Base-by-base conservation (phyloP, 2,329 filamentous ascomycete genomes). In the Macroventuria anomochaeta region DNA sequence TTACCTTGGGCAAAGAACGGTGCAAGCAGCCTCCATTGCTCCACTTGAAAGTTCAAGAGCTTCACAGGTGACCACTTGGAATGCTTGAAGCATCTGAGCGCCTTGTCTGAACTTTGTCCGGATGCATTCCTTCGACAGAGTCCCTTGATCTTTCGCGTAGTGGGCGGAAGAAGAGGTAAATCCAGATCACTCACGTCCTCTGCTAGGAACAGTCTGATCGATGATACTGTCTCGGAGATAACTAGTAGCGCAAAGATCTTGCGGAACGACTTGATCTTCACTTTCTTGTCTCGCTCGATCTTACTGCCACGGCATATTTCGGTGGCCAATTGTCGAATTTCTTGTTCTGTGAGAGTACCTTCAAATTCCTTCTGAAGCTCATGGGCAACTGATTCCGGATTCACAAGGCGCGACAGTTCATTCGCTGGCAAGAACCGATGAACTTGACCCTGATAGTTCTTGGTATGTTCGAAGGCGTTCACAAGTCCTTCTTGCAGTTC, bases 21-120 rank as follows among this genome's bases (percentile, higher is more conserved):
- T 13, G 61, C 59, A 6, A 62, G 46, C 37, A 65, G 33, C 21
- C 7, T 29, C 62, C 62, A 65, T 12, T 65, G 61, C n/a, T 56
- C 49, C 5, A 46, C 21, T 18, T 46, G n/a, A 13, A 43, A 43
- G 20, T n/a, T 33, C 1, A 17, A 4, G 3, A 42, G 2, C 4
- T 32, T 6, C 4, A 42, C 13, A n/a, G 17, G 39, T 13, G 39
- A 42, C 39, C 39, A 42, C 2, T 18, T 7, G 11, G 10, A 4
- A 3, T 33, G 31, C 11, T 20, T 15, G 18, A 42, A 42, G 18
- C 38, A 41, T 13, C 11, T 12, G 2, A 31, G 15, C 3, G 15
- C n/a, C n/a, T n/a, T 3, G 21, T 12, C 11, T 10, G 25, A 5
- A 10, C 15, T 18, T 2, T 13, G 7, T 3, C 37, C 23, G 2